Conservation (phyloP, 1,284 basidiomycete species). For the Mycosarcoma maydis region DNA sequence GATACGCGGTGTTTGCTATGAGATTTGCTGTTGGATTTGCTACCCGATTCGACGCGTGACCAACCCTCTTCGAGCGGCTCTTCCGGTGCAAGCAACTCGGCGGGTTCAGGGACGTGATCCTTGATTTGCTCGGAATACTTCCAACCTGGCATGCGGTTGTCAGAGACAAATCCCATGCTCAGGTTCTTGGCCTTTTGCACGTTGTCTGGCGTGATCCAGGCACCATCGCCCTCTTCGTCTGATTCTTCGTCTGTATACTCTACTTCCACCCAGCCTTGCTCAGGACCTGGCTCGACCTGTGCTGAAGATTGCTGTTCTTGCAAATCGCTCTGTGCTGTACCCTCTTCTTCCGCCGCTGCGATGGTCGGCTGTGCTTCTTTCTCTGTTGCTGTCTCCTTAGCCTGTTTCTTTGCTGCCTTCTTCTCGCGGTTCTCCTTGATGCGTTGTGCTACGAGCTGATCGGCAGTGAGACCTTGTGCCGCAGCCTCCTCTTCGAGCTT, state of each 20-base stretch:
- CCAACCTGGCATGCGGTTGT: slow-evolving; percentile 44
- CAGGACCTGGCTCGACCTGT: slow-evolving; percentile 8
- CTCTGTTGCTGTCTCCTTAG: slow-evolving; percentile 15
- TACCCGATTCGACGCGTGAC: slow-evolving; percentile 38
- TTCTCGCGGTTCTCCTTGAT: slow-evolving; percentile 36
- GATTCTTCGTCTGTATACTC: slow-evolving; percentile 82
- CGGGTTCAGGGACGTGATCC: slow-evolving; percentile 23
- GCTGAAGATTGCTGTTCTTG: slow-evolving; percentile 3
- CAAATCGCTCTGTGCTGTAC: slow-evolving; percentile 1
- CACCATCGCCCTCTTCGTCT: slow-evolving; percentile 67
- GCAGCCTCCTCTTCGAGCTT: slow-evolving; percentile 34
- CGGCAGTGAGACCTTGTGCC: slow-evolving; percentile 25
- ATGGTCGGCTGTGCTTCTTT: too few species aligned
- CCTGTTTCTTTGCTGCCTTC: slow-evolving; percentile 45
- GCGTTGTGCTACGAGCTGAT: slow-evolving; percentile 30
- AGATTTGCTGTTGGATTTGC: slow-evolving; percentile 21
- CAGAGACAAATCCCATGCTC: slow-evolving; percentile 74
- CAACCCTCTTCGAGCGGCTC: slow-evolving; percentile 46
- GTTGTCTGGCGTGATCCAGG: slow-evolving; percentile 97
- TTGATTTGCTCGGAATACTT: slow-evolving; percentile 32
- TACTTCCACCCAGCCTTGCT: slow-evolving; percentile 63
- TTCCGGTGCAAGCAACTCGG: slow-evolving; percentile 23
- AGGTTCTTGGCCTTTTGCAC: slow-evolving; percentile 86
- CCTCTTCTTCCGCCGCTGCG: slow-evolving; percentile 4
- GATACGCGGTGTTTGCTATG: slow-evolving; percentile 68